Conservation (phyloP, 2,329 filamentous ascomycete genomes). For the Scytalidium lignicola region DNA sequence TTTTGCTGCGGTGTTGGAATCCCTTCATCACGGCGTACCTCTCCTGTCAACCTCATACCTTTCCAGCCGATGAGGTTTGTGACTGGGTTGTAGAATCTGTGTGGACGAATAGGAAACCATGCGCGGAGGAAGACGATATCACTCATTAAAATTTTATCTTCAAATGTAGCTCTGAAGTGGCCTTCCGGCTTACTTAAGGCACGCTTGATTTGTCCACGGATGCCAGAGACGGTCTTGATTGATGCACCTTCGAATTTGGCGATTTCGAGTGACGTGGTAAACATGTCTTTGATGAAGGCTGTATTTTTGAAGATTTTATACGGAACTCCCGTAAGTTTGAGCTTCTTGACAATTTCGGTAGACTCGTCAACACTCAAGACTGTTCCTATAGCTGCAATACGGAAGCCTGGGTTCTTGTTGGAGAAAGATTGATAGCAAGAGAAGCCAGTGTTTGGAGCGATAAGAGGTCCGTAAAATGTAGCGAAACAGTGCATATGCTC, state of each 20-base stretch:
- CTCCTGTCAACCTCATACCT: slow-evolving; percentile 88
- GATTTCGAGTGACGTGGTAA: slow-evolving; percentile 85
- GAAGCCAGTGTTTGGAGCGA: slow-evolving; percentile 94
- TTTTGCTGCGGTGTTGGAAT: slow-evolving; percentile 73
- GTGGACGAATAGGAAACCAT: slow-evolving; percentile 94
- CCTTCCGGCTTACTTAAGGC: slow-evolving; percentile 91
- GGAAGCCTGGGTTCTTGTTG: slow-evolving; percentile 80
- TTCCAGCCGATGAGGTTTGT: slow-evolving; percentile 90
- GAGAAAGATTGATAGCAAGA: slow-evolving; percentile 89
- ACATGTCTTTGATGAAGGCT: slow-evolving; percentile 98
- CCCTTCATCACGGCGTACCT: slow-evolving; percentile 73
- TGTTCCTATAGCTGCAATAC: slow-evolving; percentile 89
- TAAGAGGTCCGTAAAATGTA: slow-evolving; percentile 90
- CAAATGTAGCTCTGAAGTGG: slow-evolving; percentile 93
- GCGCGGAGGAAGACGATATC: slow-evolving; percentile 95
- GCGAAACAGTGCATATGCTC: slow-evolving; percentile 99
- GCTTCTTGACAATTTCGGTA: slow-evolving; percentile 98
- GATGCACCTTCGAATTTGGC: slow-evolving; percentile 97
- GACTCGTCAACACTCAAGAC: slow-evolving; percentile 92
- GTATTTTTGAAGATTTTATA: slow-evolving; percentile 99
- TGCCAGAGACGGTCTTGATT: slow-evolving; percentile 92
- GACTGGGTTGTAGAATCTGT: slow-evolving; percentile 94
- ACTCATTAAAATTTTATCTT: slow-evolving; percentile 95
- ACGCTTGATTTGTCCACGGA: slow-evolving; percentile 95
- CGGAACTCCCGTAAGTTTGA: slow-evolving; percentile 88